Conservation (phyloP, 2,329 filamentous ascomycete species). For the Epichloe gansuensis region DNA sequence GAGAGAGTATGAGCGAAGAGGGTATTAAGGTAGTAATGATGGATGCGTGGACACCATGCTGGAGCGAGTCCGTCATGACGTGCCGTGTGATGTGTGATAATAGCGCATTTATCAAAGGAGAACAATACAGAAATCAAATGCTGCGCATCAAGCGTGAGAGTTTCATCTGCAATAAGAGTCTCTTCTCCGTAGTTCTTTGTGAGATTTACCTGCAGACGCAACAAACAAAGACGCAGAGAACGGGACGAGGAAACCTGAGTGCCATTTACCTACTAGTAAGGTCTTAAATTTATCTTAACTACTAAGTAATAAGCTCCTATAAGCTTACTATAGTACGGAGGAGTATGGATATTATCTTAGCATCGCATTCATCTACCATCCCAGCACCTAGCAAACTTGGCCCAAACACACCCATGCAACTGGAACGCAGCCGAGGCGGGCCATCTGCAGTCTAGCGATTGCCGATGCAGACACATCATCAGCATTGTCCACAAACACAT, state of each 20-base stretch:
- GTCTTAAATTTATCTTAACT: no score
- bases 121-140: no score
- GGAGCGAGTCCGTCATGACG: not conserved
- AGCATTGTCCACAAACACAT: not conserved
- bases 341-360: no score
- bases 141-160: no score
- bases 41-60: constrained; percentile 4
- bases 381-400: not conserved
- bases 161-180: no score
- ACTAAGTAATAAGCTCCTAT: no score
- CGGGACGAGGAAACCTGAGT: not conserved
- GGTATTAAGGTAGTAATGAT: constrained; percentile 1
- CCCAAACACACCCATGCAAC: not conserved
- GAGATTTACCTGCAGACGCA: not conserved
- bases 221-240: not conserved
- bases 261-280: no score
- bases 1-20: not conserved
- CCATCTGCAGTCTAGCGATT: not conserved
- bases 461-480: not conserved
- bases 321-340: no score
- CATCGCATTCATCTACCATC: not conserved
- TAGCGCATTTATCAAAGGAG: not conserved
- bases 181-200: no score
- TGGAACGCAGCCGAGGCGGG: not conserved
- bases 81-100: not conserved